Evolutionary conservation across 1,284 basidiomycete genomes (phyloP), one percentile per base, ranked within the genome.

Genomic region (Fomitopsis palustris): DNA sequence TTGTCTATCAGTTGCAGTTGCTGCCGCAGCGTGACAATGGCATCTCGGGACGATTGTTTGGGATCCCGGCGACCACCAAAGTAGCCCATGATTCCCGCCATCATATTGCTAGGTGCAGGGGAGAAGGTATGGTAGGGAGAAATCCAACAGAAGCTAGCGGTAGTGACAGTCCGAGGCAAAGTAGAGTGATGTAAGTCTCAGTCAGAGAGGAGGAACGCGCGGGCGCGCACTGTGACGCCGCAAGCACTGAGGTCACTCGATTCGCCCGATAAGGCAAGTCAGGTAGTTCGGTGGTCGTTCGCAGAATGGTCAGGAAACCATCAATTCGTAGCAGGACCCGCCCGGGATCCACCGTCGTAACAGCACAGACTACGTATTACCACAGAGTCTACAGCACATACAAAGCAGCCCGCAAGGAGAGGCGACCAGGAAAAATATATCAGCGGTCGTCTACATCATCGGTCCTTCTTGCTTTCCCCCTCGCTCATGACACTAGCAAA

Each of bases 1-100:
- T 98, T 99, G 84, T 98, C 95, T 67, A 99, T 88, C 87, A 98
- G 92, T 75, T 96, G 86, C 63, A 96, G 82, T 72, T 95, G 92
- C 75, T 94, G 88, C 68, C 95, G 84, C 67, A 96, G 81, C 35
- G 78, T 81, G 61, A 96, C 90, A 72, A 96, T 96, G 52, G 95
- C 91, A 72, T 95, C 91, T 67, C 93, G 83, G 37, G 93, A 87
- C 37, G 85, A 80, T 74, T 88, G 85, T 73, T 91, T 92, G 35
- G 90, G 80, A 72, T 95, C 91, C 71, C 86, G 86, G 66, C 85
- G 82, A 49, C 86, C 87, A 25, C 85, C 86, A 71, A 93, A 92
- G 78, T 89, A 95, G 71, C 86, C 89, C 87, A 95, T 91, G 74
- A 95, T 86, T 55, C 88, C 81, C 16, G 92, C 86, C 93, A 96